Conservation (phyloP, 129 eudicot genomes). For the Helianthus tuberosus region DNA sequence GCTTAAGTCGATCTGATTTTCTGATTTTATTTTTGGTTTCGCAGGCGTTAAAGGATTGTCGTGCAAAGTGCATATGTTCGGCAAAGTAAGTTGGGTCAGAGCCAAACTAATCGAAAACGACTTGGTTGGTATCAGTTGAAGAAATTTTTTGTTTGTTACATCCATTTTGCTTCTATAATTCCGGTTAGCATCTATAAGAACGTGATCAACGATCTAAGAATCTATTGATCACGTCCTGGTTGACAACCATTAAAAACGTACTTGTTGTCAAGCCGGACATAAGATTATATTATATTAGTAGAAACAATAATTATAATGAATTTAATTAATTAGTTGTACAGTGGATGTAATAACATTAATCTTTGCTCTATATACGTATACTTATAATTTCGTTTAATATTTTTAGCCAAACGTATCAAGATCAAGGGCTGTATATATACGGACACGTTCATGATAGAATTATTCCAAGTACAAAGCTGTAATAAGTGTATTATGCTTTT, state of each 20-base stretch:
- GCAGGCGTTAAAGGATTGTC: conserved; percentile 68
- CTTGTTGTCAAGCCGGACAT: conserved; percentile 5
- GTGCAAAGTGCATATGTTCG: conserved; percentile 77
- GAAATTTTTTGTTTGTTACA: conserved; percentile 4
- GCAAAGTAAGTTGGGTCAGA: conserved; percentile 34
- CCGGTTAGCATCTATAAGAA: conserved; percentile 20
- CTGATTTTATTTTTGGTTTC: conserved; percentile 1
- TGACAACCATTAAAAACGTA: neutral
- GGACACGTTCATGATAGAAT: too few relatives aligned
- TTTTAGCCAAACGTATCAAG: neutral
- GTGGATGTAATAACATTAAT: conserved; percentile 12
- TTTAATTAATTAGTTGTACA: conserved; percentile 24
- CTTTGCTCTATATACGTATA: conserved; percentile 12
- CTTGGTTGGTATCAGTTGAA: conserved; percentile 13
- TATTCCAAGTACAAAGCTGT: too few relatives aligned
- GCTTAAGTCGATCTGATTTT: neutral
- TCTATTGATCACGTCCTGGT: neutral
- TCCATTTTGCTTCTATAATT: conserved; percentile 16
- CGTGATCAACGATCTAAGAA: neutral
- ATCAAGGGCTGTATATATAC: neutral
- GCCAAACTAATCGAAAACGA: conserved; percentile 19
- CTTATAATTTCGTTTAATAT: neutral
- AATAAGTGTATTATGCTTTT: too few relatives aligned
- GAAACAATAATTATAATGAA: conserved; percentile 12
- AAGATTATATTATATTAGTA: conserved; percentile 17